These are phyloP conservation scores for Atkinsonella texensis DNA, from an alignment of 2,329 filamentous ascomycete species.

Conservation along the genomic window DNA sequence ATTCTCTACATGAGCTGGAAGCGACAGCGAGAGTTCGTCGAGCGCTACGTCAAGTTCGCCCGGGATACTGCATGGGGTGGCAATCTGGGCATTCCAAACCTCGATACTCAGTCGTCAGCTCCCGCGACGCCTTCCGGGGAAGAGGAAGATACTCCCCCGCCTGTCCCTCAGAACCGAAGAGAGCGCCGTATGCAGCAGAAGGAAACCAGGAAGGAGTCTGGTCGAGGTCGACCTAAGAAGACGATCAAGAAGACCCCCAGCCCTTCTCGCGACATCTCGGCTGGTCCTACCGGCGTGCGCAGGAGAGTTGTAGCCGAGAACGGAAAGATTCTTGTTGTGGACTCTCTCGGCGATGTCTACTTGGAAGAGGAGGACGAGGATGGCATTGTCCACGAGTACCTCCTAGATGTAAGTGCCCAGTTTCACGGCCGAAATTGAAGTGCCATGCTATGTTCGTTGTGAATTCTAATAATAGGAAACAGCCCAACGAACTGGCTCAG, in stretches of 20 bases:
- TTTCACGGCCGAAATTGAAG: background rate
- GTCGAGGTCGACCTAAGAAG: slow-evolving; percentile 41
- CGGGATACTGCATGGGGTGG: slow-evolving; percentile 84
- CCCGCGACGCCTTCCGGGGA: slow-evolving; percentile 30
- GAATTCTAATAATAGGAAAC: slow-evolving; percentile 11
- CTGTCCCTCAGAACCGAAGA: slow-evolving; percentile 61
- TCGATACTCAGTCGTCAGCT: slow-evolving; percentile 38
- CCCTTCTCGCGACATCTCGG: slow-evolving; percentile 32
- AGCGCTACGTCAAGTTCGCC: slow-evolving; percentile 83
- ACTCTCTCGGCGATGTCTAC: slow-evolving; percentile 84
- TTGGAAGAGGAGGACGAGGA: slow-evolving; percentile 88
- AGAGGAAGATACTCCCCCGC: slow-evolving; percentile 38
- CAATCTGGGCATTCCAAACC: slow-evolving; percentile 57
- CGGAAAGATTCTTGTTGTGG: slow-evolving; percentile 87
- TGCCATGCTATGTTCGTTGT: background rate
- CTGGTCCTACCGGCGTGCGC: slow-evolving; percentile 53
- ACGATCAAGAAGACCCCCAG: slow-evolving; percentile 21
- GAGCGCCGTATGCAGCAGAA: slow-evolving; percentile 84
- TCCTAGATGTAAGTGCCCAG: slow-evolving; percentile 66
- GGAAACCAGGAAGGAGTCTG: slow-evolving; percentile 60
- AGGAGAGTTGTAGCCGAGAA: slow-evolving; percentile 89
- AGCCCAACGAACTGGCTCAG: slow-evolving; percentile 67
- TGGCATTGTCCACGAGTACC: slow-evolving; percentile 67
- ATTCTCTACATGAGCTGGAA: slow-evolving; percentile 78
- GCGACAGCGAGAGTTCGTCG: slow-evolving; percentile 81